These are phyloP conservation scores for Gynandropsis gynandra DNA, from an alignment of 345 rosid species.

Conservation along the genomic window DNA sequence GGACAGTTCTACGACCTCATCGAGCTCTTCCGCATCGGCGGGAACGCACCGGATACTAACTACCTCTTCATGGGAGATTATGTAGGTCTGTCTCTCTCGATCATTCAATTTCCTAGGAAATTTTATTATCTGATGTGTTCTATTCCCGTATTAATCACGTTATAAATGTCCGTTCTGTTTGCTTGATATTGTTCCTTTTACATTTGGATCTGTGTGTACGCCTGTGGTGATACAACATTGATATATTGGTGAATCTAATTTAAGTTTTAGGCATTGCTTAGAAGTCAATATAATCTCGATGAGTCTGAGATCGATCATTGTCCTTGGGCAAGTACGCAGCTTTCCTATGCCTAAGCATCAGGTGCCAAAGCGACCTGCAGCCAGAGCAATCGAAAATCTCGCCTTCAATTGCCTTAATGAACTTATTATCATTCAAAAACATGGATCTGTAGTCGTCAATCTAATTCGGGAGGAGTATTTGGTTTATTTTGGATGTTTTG, in stretches of 20 bases:
- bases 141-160: background rate
- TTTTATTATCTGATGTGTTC: background rate
- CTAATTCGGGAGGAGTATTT: too few relatives aligned
- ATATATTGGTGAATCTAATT: background rate
- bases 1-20: conserved; percentile 97
- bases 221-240: background rate
- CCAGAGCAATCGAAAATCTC: too few relatives aligned
- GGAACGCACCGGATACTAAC: conserved; percentile 93
- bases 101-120: conserved; percentile 3
- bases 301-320: background rate
- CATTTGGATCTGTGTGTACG: background rate
- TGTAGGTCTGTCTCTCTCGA: conserved; percentile 46
- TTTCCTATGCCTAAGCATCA: conserved; percentile 3
- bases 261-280: background rate
- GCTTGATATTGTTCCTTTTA: background rate
- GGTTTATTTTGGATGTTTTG: too few relatives aligned
- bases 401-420: too few relatives aligned
- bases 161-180: background rate
- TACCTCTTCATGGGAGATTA: conserved; percentile 99
- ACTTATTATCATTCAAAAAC: too few relatives aligned
- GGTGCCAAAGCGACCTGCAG: too few relatives aligned
- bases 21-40: conserved; percentile 96
- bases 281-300: background rate
- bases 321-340: background rate
- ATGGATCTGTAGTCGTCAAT: too few relatives aligned